Evolutionary conservation across 1,139 yeast species (phyloP).

Genomic region (Scheffersomyces cryptocercus): DNA sequence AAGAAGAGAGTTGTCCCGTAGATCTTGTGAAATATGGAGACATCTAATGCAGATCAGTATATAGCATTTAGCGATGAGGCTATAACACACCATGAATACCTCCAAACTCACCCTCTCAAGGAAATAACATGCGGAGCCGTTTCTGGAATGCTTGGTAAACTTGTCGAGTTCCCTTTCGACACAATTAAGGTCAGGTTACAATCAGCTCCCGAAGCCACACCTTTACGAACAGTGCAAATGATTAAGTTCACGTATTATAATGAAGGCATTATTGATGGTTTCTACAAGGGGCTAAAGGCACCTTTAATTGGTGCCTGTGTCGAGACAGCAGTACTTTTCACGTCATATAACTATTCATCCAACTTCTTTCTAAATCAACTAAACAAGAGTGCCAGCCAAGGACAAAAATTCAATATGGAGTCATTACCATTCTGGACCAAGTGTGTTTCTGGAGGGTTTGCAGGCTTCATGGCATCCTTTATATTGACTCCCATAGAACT

Average conservation of each 20-base stretch:
- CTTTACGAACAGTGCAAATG: conserved; percentile 57
- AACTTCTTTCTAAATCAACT: conserved; percentile 20
- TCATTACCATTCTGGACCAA: conserved; percentile 39
- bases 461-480: conserved; percentile 83
- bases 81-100: too few relatives aligned
- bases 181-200: conserved; percentile 89
- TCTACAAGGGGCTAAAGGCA: conserved; percentile 67
- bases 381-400: background rate
- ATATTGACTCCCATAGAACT: conserved; percentile 88
- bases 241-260: conserved; percentile 56
- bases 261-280: conserved; percentile 63
- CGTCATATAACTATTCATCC: conserved; percentile 55
- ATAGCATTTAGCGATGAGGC: too few relatives aligned
- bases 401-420: conserved; percentile 7
- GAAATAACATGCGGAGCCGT: conserved; percentile 50
- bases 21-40: too few relatives aligned
- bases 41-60: too few relatives aligned
- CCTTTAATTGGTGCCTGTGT: conserved; percentile 87
- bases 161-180: conserved; percentile 89
- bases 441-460: conserved; percentile 70
- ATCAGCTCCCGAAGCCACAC: conserved; percentile 49
- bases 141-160: conserved; percentile 81
- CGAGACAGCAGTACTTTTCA: conserved; percentile 76
- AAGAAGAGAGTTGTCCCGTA: too few relatives aligned
- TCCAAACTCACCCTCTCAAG: conserved; percentile 25